Conservation (phyloP, 2,329 filamentous ascomycete genomes). For the Hypoxylon sp. region DNA sequence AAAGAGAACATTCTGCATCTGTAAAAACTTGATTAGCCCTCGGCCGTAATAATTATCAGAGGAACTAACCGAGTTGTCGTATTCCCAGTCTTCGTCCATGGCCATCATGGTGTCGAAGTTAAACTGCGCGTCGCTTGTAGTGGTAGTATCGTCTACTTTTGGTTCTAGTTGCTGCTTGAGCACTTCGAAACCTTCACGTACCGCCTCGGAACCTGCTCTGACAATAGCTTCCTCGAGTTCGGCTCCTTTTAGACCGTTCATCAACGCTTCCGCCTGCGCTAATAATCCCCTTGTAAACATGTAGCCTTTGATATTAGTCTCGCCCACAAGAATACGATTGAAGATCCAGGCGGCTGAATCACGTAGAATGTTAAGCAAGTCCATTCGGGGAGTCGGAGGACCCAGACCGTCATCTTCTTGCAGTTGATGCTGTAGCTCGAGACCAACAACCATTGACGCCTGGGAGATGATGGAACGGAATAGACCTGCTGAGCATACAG, state of each 20-base stretch:
- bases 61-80: constrained; percentile 41
- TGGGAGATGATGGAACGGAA: constrained; percentile 58
- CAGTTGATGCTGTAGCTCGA: constrained; percentile 60
- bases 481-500: constrained; percentile 59
- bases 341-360: constrained; percentile 61
- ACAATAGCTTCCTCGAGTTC: constrained; percentile 57
- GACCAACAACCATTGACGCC: constrained; percentile 56
- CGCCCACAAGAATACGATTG: constrained; percentile 61
- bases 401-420: constrained; percentile 60
- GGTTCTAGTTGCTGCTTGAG: constrained; percentile 54
- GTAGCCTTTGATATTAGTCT: constrained; percentile 70
- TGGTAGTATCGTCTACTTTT: constrained; percentile 24
- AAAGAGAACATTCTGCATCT: constrained; percentile 47
- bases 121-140: constrained; percentile 49
- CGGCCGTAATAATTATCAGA: background rate
- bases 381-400: constrained; percentile 55
- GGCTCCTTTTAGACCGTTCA: constrained; percentile 55
- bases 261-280: constrained; percentile 61
- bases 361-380: constrained; percentile 61
- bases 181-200: constrained; percentile 54
- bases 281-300: constrained; percentile 59
- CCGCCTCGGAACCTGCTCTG: constrained; percentile 57
- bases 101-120: constrained; percentile 49
- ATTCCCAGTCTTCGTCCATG: constrained; percentile 59
- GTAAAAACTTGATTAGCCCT: constrained; percentile 10